phyloP scores from a whole-genome alignment of 345 rosid genomes.

The Moricandia arvensis region DNA sequence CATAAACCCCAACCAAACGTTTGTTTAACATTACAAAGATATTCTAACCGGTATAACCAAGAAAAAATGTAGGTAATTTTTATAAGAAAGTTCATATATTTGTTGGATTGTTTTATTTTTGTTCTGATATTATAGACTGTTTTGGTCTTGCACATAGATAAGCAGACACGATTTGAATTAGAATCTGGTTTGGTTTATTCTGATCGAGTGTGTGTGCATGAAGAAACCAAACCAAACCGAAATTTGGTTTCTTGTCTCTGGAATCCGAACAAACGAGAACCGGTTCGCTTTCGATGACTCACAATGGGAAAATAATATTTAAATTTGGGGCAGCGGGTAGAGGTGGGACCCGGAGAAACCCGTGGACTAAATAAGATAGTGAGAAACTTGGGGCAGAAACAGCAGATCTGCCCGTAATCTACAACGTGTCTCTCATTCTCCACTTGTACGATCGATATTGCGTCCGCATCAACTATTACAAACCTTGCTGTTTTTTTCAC shows the following conservation, averaged over 20 bases:
- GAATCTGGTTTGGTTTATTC: not conserved
- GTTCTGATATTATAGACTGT: not conserved
- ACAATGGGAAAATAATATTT: constrained; percentile 2
- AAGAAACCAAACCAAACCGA: constrained; percentile 16
- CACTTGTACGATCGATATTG: constrained; percentile 34
- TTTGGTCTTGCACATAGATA: not conserved
- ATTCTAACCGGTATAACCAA: constrained; percentile 4
- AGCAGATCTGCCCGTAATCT: constrained; percentile 27
- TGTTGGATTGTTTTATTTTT: not conserved
- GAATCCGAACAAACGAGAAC: constrained; percentile 8
- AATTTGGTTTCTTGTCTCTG: constrained; percentile 22
- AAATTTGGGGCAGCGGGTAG: constrained; percentile 21
- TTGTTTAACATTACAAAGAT: not conserved
- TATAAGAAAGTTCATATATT: not conserved
- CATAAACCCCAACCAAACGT: constrained; percentile 14
- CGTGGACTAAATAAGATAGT: constrained; percentile 23
- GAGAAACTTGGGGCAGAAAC: constrained; percentile 20
- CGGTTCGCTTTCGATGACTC: constrained; percentile 33
- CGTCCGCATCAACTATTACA: constrained; percentile 8
- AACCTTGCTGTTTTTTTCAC: not conserved
- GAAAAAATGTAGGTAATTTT: not conserved
- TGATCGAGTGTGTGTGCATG: not conserved
- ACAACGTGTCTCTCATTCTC: constrained; percentile 25
- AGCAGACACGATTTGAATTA: not conserved
- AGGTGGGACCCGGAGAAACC: constrained; percentile 9